Base-by-base conservation (phyloP, 495 filamentous ascomycete species). In the Lineolata rhizophorae region DNA sequence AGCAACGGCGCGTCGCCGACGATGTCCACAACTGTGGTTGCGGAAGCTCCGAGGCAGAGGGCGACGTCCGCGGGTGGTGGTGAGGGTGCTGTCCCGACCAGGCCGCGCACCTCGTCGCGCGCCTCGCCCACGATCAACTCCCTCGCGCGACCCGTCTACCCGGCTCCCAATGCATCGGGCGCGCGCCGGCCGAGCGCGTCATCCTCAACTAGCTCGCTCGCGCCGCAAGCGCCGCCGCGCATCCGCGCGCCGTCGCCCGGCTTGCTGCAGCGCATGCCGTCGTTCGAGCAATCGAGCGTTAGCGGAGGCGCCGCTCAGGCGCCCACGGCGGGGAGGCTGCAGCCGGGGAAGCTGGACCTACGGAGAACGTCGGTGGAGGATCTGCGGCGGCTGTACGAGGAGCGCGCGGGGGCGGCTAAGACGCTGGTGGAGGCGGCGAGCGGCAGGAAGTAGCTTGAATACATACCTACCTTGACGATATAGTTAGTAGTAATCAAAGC, bases 361-460 rank as follows among this genome's bases (percentile, higher is more conserved):
- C 40, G 39, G 30, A 50, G 52, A 34, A 30, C 34, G 11, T 44
- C 41, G 13, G 53, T 56, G 5, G 53, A 53, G 27, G 47, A 55
- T 38, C 32, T 56, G 29, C 35, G 52, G 20, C 34, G 50, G 41
- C 34, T 56, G 29, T 56, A 56, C 31, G 53, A 56, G 41, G 53
- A 56, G 42, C 29, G 53, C 20, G 44, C 44, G 2, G 48, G 47
- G 18, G 46, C 51, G 3, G 47, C 44, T 25, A 39, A 39, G 32
- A 38, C 29, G 11, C 32, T 51, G 35, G 43, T 45, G 4, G 41
- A 45, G 31, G 33, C 36, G 3, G 31, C 25, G 12, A 18, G 18
- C 9, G 10, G 6, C 22, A 32, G 15, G 30, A 25, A 26, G 9
- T 9, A 18, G 14, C 6, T 16, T 9, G 9, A 30, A 30, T n/a